Base-by-base conservation (phyloP, 148 eudicot species). In the Cornus florida region DNA sequence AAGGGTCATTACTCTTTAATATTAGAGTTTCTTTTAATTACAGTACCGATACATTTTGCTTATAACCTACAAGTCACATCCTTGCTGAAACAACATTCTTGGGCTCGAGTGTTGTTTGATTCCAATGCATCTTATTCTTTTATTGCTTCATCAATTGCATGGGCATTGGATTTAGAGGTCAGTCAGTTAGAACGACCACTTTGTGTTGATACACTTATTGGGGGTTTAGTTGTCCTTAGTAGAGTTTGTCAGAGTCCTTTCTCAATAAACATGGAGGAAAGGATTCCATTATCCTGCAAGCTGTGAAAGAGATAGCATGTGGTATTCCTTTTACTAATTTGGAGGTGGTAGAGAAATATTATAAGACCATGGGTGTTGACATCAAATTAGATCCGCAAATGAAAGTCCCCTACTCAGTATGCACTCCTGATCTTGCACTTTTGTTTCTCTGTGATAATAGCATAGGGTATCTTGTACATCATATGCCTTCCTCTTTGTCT, bases 261-360 rank as follows among this genome's bases (percentile, higher is more conserved):
- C 99, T 96, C 74, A 96, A 92, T 86, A 96, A 96, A 83, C 99
- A 96, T 78, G 99, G 98, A 17, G 99, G 86, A 78, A 96, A 96
- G 82, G 92, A 90, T 86, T 59, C 83, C 56, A 65, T 84, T 71
- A 86, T 96, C 73, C 80, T 96, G 83, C 83, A 91, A 71, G 97
- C 92, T 35, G 89, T 94, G 57, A 92, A 84, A 82, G 95, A 92
- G 22, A 86, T 92, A 53, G 90, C 92, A 56, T 83, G 83, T 81
- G 94, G 95, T 85, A 75, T 85, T 77, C 92, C 97, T 57, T 81
- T 92, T 69, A 83, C 88, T 80, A 86, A 89, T 84, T 85, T 94
- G 80, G 95, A 84, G 74, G 88, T 72, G 59, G 83, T 96, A 85
- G 92, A 90, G 82, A 92, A 88, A 59, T 78, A 83, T 78, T 96